phyloP scores from a whole-genome alignment of 768 basidiomycete species.

The Rubroboletus satanas region DNA sequence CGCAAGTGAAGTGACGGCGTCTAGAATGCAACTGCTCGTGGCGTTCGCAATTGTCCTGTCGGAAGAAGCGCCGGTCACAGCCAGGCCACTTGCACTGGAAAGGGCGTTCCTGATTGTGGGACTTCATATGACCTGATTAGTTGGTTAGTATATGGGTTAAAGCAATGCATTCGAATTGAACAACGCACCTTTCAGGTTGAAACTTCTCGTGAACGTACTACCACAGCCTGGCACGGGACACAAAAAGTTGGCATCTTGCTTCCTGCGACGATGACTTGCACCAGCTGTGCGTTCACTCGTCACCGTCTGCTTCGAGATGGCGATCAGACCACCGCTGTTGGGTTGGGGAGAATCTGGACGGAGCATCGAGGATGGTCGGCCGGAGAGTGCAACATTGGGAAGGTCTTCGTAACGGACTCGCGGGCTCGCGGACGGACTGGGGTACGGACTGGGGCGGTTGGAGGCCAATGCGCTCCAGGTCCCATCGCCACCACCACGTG shows the following conservation, averaged over 20 bases:
- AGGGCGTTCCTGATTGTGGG: slow-evolving; percentile 90
- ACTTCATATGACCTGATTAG: slow-evolving; percentile 74
- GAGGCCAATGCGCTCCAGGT: slow-evolving; percentile 19
- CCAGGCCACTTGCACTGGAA: slow-evolving; percentile 94
- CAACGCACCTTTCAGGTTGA: slow-evolving; percentile 79
- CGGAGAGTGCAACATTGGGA: slow-evolving; percentile 25
- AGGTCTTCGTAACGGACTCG: slow-evolving; percentile 45
- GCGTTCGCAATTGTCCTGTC: slow-evolving; percentile 94
- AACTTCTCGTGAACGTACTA: slow-evolving; percentile 85
- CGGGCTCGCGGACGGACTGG: slow-evolving; percentile 55
- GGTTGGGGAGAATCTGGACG: slow-evolving; percentile 10
- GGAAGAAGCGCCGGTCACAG: slow-evolving; percentile 86
- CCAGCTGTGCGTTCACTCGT: slow-evolving; percentile 86
- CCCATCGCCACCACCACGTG: too few relatives aligned
- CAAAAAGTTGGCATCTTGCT: slow-evolving; percentile 80
- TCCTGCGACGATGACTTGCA: slow-evolving; percentile 79
- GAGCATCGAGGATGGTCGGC: slow-evolving; percentile 10
- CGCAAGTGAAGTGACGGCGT: slow-evolving; percentile 88
- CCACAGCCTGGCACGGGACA: slow-evolving; percentile 82
- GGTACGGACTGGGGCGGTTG: slow-evolving; percentile 55
- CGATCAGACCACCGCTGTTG: neutral
- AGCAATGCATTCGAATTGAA: neutral
- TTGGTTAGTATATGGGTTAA: slow-evolving; percentile 12
- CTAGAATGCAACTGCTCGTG: slow-evolving; percentile 94
- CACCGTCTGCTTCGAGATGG: slow-evolving; percentile 68